These are phyloP conservation scores for Rhododendron ovatum DNA, from an alignment of 148 eudicot genomes.

Conservation along the genomic window DNA sequence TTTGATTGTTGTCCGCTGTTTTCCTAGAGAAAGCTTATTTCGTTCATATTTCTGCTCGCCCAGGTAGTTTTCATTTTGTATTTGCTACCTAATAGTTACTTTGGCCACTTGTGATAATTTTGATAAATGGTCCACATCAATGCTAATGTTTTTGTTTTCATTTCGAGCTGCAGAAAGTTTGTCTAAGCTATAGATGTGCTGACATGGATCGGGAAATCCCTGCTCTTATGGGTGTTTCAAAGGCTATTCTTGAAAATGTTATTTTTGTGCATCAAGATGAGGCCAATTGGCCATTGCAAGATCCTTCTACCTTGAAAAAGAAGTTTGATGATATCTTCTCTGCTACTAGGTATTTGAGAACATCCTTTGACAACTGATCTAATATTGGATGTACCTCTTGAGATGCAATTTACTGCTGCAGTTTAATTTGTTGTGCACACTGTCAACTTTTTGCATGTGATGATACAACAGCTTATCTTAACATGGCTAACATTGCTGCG, in stretches of 20 bases:
- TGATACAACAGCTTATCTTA: background rate
- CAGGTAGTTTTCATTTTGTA: background rate
- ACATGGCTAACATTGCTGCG: too few species aligned
- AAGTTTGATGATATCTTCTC: conserved; percentile 99
- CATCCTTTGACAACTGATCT: background rate
- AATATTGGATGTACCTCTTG: background rate
- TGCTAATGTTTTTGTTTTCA: conserved; percentile 11
- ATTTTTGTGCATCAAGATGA: conserved; percentile 99
- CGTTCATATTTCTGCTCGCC: background rate
- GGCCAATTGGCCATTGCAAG: conserved; percentile 99
- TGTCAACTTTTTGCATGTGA: background rate
- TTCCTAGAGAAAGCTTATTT: background rate
- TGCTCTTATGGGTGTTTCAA: conserved; percentile 98
- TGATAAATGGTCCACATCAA: background rate
- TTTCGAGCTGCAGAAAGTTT: conserved; percentile 71
- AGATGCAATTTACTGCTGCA: background rate
- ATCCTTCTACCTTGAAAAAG: conserved; percentile 88
- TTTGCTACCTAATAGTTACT: background rate
- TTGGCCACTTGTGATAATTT: background rate
- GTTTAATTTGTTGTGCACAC: background rate
- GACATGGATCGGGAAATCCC: conserved; percentile 99
- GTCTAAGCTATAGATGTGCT: conserved; percentile 98
- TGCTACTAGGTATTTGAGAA: conserved; percentile 62
- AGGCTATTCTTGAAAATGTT: conserved; percentile 93
- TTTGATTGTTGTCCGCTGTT: background rate